Percentiles rank a stretch among this genome's conserved stretches.
phyloP scores from a whole-genome alignment of 768 basidiomycete genomes.

The Tylopilus sp. region DNA sequence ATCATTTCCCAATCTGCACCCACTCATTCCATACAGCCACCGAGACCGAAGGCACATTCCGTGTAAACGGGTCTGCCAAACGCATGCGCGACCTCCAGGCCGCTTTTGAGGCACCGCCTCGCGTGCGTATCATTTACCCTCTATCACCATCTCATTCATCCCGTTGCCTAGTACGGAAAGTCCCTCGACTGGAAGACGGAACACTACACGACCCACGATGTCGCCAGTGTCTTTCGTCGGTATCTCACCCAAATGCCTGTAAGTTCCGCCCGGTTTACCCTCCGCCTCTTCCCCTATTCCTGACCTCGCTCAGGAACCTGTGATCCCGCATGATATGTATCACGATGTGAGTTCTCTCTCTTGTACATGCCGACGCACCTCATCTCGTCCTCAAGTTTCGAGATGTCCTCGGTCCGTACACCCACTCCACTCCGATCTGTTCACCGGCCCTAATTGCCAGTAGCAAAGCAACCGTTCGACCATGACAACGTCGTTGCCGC shows the following conservation, averaged over 20 bases:
- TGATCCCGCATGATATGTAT: slow-evolving; percentile 90
- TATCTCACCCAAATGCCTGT: slow-evolving; percentile 98
- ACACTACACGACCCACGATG: slow-evolving; percentile 91
- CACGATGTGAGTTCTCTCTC: slow-evolving; percentile 59
- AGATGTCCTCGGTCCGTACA: slow-evolving; percentile 61
- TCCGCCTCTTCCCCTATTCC: slow-evolving; percentile 4
- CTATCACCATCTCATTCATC: slow-evolving; percentile 1
- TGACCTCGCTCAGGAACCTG: slow-evolving; percentile 66
- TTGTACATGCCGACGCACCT: slow-evolving; percentile 1
- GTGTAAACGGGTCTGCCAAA: slow-evolving; percentile 92
- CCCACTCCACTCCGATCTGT: neutral
- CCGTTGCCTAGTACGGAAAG: slow-evolving; percentile 76
- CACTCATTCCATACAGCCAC: slow-evolving; percentile 51
- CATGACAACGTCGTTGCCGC: slow-evolving; percentile 70
- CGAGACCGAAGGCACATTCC: slow-evolving; percentile 90
- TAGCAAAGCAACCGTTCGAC: slow-evolving; percentile 66
- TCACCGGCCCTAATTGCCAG: slow-evolving; percentile 15
- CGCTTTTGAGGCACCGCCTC: slow-evolving; percentile 83
- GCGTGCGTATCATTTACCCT: slow-evolving; percentile 44
- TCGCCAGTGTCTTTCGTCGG: slow-evolving; percentile 92
- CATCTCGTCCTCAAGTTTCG: slow-evolving; percentile 55
- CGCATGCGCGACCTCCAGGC: slow-evolving; percentile 95
- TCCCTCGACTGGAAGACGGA: slow-evolving; percentile 86
- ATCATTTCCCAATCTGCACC: neutral
- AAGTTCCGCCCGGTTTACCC: slow-evolving; percentile 33